Percentiles rank a stretch among this genome's conserved stretches.
Evolutionary conservation across 176 grass and related monocot genomes (phyloP).

Genomic region (Phyllostachys edulis): DNA sequence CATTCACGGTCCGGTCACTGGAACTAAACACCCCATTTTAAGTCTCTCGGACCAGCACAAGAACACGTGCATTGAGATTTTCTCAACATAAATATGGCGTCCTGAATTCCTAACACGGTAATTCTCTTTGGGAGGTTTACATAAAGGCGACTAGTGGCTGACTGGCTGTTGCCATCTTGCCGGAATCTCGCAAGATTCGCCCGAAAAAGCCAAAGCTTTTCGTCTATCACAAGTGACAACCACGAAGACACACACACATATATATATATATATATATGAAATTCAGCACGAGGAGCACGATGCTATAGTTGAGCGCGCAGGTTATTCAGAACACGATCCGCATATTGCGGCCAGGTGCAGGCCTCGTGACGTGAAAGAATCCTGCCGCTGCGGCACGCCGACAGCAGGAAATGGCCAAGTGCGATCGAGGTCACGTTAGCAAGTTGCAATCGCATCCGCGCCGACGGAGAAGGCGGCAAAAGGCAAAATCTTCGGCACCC

Average conservation of each 20-base stretch:
- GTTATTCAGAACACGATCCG: neutral
- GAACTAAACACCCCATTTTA: too few species aligned
- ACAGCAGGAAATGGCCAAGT: neutral
- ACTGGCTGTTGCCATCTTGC: constrained; percentile 24
- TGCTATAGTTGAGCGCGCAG: neutral
- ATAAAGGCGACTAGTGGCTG: constrained; percentile 25
- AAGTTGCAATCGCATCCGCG: neutral
- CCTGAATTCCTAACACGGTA: neutral
- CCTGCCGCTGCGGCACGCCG: neutral
- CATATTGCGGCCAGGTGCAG: neutral
- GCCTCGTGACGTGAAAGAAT: neutral
- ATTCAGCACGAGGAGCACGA: constrained; percentile 17
- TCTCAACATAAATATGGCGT: neutral
- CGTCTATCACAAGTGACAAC: neutral
- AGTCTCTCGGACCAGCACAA: neutral
- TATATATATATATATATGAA: neutral
- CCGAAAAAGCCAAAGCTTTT: neutral
- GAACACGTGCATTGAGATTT: neutral
- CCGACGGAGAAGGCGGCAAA: neutral
- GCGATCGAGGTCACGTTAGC: neutral
- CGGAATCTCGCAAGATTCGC: constrained; percentile 1
- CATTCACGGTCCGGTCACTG: too few species aligned
- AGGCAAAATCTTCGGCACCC: neutral
- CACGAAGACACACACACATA: too few species aligned
- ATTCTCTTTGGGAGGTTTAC: neutral